A percentile compares a stretch with the other conserved stretches of the same genome.
These are phyloP conservation scores for Serendipita sp. DNA, from an alignment of 768 basidiomycete genomes.

Conservation along the genomic window DNA sequence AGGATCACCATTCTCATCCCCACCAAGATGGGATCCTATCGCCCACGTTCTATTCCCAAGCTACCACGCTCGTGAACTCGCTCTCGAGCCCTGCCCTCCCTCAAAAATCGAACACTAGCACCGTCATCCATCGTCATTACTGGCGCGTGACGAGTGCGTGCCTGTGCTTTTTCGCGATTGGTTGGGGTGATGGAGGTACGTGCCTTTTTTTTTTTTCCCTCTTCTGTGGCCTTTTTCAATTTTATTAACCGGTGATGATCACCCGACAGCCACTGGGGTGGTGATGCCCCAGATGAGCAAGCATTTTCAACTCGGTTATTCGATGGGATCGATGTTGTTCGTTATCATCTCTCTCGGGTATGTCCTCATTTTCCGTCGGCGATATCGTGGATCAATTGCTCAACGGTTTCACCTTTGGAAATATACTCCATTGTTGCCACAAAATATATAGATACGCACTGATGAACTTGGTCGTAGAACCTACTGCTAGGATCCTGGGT, in stretches of 20 bases:
- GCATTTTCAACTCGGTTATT: conserved; percentile 33
- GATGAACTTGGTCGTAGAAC: conserved; percentile 36
- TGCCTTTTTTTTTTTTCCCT: not conserved
- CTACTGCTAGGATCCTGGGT: conserved; percentile 27
- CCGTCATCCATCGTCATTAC: not conserved
- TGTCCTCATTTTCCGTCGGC: conserved; percentile 9
- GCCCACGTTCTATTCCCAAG: not conserved
- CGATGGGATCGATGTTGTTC: conserved; percentile 39
- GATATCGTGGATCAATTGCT: not conserved
- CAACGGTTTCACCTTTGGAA: not conserved
- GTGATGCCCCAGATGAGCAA: conserved; percentile 19
- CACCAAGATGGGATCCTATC: too few relatives aligned
- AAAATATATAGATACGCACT: conserved; percentile 24
- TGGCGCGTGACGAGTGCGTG: not conserved
- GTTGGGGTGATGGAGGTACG: not conserved
- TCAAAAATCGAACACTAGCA: too few relatives aligned
- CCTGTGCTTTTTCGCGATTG: not conserved
- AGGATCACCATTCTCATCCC: too few relatives aligned
- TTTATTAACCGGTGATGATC: not conserved
- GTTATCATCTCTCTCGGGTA: conserved; percentile 35
- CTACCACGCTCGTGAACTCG: not conserved
- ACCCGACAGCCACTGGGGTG: not conserved
- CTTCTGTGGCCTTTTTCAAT: too few relatives aligned
- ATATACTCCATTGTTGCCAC: not conserved
- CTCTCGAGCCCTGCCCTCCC: not conserved